Evolutionary conservation across 176 grass and related monocot species (phyloP).

Genomic region (Coix lacrymajobi): DNA sequence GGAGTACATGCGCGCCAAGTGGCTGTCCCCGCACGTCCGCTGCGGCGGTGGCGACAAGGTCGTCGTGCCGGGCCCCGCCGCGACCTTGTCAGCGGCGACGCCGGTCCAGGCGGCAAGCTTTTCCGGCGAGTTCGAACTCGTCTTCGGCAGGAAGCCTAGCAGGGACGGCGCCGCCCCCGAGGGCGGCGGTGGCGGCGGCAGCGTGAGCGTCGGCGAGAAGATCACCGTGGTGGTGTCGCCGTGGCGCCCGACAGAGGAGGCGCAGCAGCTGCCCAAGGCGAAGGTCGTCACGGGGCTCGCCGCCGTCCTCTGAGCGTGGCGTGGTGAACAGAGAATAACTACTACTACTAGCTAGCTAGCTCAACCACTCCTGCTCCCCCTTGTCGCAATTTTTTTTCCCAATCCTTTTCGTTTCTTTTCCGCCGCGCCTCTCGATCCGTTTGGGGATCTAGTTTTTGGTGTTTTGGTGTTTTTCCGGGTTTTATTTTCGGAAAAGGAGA

Average conservation of each 20-base stretch:
- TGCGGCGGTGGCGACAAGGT: slow-evolving; percentile 9
- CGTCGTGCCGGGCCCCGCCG: not conserved
- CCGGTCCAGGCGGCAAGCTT: slow-evolving; percentile 45
- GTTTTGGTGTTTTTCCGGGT: slow-evolving; percentile 38
- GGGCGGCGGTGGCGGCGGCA: too few relatives aligned
- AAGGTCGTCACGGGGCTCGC: slow-evolving; percentile 71
- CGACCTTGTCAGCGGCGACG: not conserved
- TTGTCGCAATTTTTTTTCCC: not conserved
- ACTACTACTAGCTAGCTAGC: not conserved
- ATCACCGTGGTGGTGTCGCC: slow-evolving; percentile 61
- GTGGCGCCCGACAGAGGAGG: slow-evolving; percentile 46
- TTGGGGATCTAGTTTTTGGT: slow-evolving; percentile 46
- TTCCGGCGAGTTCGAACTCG: slow-evolving; percentile 53
- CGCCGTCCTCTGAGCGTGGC: slow-evolving; percentile 69
- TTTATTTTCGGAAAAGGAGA: slow-evolving; percentile 52
- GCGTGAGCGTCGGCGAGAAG: slow-evolving; percentile 15
- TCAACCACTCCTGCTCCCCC: not conserved
- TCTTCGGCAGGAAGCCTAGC: slow-evolving; percentile 17
- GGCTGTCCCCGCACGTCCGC: slow-evolving; percentile 58
- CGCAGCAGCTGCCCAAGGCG: slow-evolving; percentile 32
- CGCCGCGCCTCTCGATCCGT: slow-evolving; percentile 37
- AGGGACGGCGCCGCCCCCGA: not conserved
- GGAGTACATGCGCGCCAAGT: slow-evolving; percentile 94
- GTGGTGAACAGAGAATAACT: slow-evolving; percentile 30
- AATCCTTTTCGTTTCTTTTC: slow-evolving; percentile 8